Conservation (phyloP, 2,329 filamentous ascomycete genomes). For the Coleophoma crateriformis region DNA sequence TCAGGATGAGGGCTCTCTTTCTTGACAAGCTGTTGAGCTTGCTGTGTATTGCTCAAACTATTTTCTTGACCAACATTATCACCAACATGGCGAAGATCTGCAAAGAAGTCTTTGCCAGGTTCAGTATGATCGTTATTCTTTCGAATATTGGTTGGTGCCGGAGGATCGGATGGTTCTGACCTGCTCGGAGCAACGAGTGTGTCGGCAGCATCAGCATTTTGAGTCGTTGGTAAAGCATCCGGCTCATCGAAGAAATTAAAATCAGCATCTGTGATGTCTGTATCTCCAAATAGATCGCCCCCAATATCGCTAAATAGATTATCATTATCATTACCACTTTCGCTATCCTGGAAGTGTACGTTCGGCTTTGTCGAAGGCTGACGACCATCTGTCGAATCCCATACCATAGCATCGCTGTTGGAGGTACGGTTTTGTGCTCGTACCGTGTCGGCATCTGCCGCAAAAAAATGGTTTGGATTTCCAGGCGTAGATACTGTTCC, state of each 20-base stretch:
- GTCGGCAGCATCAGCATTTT: constrained; percentile 6
- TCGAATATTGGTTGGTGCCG: too few relatives aligned
- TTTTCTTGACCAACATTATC: too few relatives aligned
- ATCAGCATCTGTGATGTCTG: constrained; percentile 71
- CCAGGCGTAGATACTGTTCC: constrained; percentile 50
- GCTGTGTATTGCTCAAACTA: too few relatives aligned
- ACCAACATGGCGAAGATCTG: too few relatives aligned
- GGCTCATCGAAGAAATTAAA: constrained; percentile 78
- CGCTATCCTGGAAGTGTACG: constrained; percentile 19
- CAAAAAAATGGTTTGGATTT: constrained; percentile 29
- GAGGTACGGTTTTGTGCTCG: constrained; percentile 6
- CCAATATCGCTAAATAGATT: constrained; percentile 65
- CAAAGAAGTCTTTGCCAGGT: too few relatives aligned
- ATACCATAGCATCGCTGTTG: constrained; percentile 20
- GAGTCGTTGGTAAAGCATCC: constrained; percentile 22
- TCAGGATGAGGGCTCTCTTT: not conserved
- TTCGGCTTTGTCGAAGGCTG: constrained; percentile 15
- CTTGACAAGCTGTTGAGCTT: not conserved
- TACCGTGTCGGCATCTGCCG: constrained; percentile 31
- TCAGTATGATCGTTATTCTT: not conserved
- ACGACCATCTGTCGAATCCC: constrained; percentile 16
- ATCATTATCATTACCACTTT: constrained; percentile 37
- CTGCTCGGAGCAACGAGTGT: too few relatives aligned
- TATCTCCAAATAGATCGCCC: constrained; percentile 66
- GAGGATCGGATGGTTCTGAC: too few relatives aligned